Evolutionary conservation across 73 alveolate genomes (phyloP), one percentile per base, ranked within the genome.

Genomic region (Paramecium pentaurelia): DNA sequence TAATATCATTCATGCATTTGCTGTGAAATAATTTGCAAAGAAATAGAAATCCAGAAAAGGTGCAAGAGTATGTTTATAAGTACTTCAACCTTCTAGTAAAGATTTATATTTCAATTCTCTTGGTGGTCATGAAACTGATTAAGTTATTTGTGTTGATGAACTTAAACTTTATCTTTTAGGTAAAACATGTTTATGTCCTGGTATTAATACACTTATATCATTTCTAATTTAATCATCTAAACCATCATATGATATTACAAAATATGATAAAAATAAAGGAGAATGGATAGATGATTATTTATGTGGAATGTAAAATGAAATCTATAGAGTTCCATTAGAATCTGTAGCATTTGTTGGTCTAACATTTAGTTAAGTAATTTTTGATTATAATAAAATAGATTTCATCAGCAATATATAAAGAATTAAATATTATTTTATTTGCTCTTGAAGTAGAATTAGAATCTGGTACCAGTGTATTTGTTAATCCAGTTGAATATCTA

Each of bases 141-240:
- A 89, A 71, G 94, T 98, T 11, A 89, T 98, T 22, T 98, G 99
- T 85, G 98, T 97, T 14, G 99, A 98, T 90, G 99, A 98, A 91
- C 93, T 97, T 28, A 98, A 98, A 94, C 93, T 97, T 6, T 97
- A 98, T 88, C 86, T 98, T 60, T 94, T 98, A 58, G 99, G 99
- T 14, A 98, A 98, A 93, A 94, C 98, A 28, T 97, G 99, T 38
- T 86, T 97, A 34, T 98, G 99, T 71, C 99, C 99, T 10, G 99
- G 99, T 12, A 98, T 98, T 9, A 98, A 96, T 58, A 98, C 99
- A 1, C 96, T 98, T 3, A 96, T 98, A 4, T 93, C 99, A 93
- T 96, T 98, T 86, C 88, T 98, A 60, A 95, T 96, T 20, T 96
- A 99, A 32, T 95, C 98, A 71, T 91, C 97, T 68, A 96, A 95